Evolutionary conservation across 23 red algal species (phyloP), one percentile per base, ranked within the genome.

Genomic region (Gracilaria caudata): DNA sequence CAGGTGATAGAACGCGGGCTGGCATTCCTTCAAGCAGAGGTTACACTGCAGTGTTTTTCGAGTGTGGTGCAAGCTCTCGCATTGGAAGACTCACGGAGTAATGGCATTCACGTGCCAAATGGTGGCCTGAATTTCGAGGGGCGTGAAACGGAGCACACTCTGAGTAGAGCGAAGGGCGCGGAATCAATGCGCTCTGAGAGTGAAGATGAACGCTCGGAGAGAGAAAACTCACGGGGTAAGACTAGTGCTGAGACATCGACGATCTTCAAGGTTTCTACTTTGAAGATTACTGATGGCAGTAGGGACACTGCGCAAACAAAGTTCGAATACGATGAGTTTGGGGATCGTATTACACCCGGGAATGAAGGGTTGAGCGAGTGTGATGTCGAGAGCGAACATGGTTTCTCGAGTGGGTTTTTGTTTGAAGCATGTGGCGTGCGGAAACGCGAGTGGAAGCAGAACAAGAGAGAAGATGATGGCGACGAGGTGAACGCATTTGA

Each of bases 261-360:
- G 26, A 89, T 89, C 32, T 89, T 89, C 71, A 89, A 89, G 85
- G 73, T 55, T 36, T 86, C 82, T 0, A 86, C 61, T 8, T 34
- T 89, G 38, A 36, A 14, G 13, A 80, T 80, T 49, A 70, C 58
- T 21, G 44, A 79, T 9, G 30, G 72, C 38, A 79, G 35, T 47
- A 73, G 57, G 12, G 85, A 89, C 19, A 53, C 51, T 3, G 49
- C 53, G 29, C 28, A 38, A 16, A 37, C 53, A 16, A 89, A 75
- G 72, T 58, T 40, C 61, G 85, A 89, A 45, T 89, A 65, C 49
- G 85, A 89, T 47, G 85, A 89, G 30, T 89, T 89, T 89, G 85
- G 85, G 10, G 85, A 89, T 53, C 85, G 85, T 0, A 89, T 89
- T 47, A 35, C 58, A 3, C 26, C 40, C 16, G 40, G 35, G 1